phyloP scores from a whole-genome alignment of 2,329 filamentous ascomycete genomes.

The Alternaria arbusti region DNA sequence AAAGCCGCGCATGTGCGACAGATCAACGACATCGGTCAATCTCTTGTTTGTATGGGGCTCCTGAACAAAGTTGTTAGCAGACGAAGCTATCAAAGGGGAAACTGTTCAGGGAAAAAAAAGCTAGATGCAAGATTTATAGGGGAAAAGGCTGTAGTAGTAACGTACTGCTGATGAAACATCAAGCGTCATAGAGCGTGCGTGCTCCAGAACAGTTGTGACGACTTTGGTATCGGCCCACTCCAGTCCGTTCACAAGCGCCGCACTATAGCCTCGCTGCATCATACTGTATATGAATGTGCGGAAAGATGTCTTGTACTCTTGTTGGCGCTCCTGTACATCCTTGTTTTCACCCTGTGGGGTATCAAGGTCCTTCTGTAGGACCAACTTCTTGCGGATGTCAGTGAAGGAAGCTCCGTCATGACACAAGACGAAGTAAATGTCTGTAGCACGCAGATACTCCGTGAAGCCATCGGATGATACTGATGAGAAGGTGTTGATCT shows the following conservation, averaged over 20 bases:
- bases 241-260: slow-evolving; percentile 68
- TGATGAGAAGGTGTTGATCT: slow-evolving; percentile 57
- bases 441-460: slow-evolving; percentile 60
- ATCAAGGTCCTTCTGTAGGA: slow-evolving; percentile 24
- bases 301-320: slow-evolving; percentile 38
- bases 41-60: slow-evolving; percentile 4
- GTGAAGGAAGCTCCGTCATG: slow-evolving; percentile 63
- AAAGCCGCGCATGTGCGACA: slow-evolving; percentile 26
- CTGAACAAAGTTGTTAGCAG: slow-evolving; percentile 3
- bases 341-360: slow-evolving; percentile 26
- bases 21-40: slow-evolving; percentile 18
- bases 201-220: slow-evolving; percentile 29
- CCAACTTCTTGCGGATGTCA: slow-evolving; percentile 26
- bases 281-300: slow-evolving; percentile 63
- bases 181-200: slow-evolving; percentile 25
- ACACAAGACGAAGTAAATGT: slow-evolving; percentile 71
- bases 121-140: background rate
- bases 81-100: background rate
- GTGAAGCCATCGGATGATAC: slow-evolving; percentile 59
- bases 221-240: slow-evolving; percentile 71
- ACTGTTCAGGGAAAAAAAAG: background rate
- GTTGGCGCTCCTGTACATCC: slow-evolving; percentile 23
- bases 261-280: slow-evolving; percentile 62
- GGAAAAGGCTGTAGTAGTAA: background rate
- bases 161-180: slow-evolving; percentile 26